phyloP scores from a whole-genome alignment of 306 rosid genomes.

The Lathyrus aphaca region DNA sequence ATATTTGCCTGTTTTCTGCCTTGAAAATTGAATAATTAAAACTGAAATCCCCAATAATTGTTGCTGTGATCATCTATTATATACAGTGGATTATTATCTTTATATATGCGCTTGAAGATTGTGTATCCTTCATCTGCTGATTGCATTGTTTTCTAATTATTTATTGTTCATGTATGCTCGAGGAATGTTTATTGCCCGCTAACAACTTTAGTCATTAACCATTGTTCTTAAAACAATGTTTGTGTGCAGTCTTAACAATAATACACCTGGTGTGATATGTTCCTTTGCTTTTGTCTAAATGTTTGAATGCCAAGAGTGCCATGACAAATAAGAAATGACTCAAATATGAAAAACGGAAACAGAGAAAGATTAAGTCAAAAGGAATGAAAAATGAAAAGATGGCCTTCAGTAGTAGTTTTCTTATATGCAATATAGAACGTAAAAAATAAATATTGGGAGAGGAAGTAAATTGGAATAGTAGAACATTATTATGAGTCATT shows the following conservation, averaged over 20 bases:
- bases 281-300: conserved; percentile 8
- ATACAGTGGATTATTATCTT: background rate
- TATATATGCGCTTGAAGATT: background rate
- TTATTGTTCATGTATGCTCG: background rate
- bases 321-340: background rate
- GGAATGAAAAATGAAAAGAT: background rate
- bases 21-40: background rate
- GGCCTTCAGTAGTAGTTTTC: background rate
- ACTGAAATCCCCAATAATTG: background rate
- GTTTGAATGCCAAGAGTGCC: background rate
- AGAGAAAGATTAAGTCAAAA: background rate
- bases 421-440: background rate
- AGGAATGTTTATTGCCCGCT: background rate
- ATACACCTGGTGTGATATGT: conserved; percentile 30
- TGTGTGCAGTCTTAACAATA: background rate
- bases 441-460: background rate
- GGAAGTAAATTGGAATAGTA: background rate
- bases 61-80: background rate
- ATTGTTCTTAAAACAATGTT: conserved; percentile 13
- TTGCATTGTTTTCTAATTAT: background rate
- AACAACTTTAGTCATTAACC: conserved; percentile 15
- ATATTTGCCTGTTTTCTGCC: background rate
- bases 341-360: background rate
- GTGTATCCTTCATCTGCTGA: background rate
- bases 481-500: background rate